Evolutionary conservation across 768 basidiomycete species (phyloP).

Genomic region (Auriculariales sp.): DNA sequence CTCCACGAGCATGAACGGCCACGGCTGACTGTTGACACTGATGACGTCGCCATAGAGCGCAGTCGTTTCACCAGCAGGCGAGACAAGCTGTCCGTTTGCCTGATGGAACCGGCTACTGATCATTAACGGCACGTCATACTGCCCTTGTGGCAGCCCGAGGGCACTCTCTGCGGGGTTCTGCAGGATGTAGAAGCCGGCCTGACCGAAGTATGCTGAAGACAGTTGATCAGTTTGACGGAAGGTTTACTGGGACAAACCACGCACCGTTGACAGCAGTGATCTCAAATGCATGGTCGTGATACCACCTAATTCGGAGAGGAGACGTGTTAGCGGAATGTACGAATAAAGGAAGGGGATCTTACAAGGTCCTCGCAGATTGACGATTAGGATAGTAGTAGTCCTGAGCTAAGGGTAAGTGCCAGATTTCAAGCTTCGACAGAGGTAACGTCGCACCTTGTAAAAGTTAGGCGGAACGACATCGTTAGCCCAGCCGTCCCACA

Average conservation of each 20-base stretch:
- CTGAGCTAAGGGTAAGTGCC: too few relatives aligned
- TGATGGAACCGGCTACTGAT: background rate
- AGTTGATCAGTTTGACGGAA: too few relatives aligned
- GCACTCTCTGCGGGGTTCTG: background rate
- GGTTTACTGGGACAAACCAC: background rate
- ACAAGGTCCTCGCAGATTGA: too few relatives aligned
- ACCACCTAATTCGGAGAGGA: too few relatives aligned
- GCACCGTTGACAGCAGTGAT: background rate
- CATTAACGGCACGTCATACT: background rate
- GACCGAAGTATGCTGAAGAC: background rate
- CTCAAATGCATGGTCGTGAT: background rate
- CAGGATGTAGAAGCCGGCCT: slow-evolving; percentile 1
- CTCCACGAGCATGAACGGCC: background rate
- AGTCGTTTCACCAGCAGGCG: background rate
- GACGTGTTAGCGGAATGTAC: too few relatives aligned
- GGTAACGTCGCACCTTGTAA: too few relatives aligned
- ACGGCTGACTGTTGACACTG: background rate
- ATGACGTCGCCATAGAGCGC: background rate
- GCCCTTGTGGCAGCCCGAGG: background rate
- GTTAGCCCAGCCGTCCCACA: background rate
- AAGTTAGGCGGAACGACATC: background rate
- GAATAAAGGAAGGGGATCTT: too few relatives aligned
- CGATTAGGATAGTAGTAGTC: too few relatives aligned
- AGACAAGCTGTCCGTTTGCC: background rate
- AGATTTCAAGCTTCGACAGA: too few relatives aligned